Base-by-base conservation (phyloP, 768 basidiomycete species). In the Mycena amicta region DNA sequence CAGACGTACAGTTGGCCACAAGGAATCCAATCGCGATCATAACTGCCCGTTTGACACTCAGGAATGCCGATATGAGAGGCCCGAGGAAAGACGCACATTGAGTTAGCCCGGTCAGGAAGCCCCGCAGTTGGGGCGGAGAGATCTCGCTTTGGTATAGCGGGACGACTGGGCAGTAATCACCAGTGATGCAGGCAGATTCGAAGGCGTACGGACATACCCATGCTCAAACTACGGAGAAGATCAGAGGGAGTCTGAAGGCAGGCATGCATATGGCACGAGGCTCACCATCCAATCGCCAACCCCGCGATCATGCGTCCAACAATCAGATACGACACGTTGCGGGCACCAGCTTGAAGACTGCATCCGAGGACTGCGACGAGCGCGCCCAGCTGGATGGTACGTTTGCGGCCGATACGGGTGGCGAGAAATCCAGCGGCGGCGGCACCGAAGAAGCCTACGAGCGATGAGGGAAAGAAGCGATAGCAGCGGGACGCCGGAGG, bases 91-190 rank as follows among this genome's bases (percentile, higher is more conserved):
- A 80, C 5, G 78, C 71, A 74, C 82, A 83, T 71, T 85, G 83
- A 52, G 84, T 82, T 63, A 82, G 68, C 2, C 82, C 76, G 41
- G 83, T 80, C 47, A 83, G 68, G 27, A 80, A 78, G 16, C 83
- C 83, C 60, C 81, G 78, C 62, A 84, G 80, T 25, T 70, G 66
- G 6, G 80, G 81, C 5, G 79, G 74, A 25, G 77, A 77, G 60
- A 81, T 77, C 65, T 82, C 80, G 30, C 80, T 79, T 64, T 83
- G 82, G 63, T 83, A 83, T 57, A 83, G 70, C 13, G 82, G 82
- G 20, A 83, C 82, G 31, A 79, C 72, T 49, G 72, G 67, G n/a
- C n/a, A n/a, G n/a, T n/a, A n/a, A n/a, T n/a, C n/a, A n/a, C n/a
- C n/a, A n/a, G n/a, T n/a, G n/a, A n/a, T n/a, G n/a, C n/a, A n/a